Base-by-base conservation (phyloP, 169 alveolate species). In the Plasmodium adleri region DNA sequence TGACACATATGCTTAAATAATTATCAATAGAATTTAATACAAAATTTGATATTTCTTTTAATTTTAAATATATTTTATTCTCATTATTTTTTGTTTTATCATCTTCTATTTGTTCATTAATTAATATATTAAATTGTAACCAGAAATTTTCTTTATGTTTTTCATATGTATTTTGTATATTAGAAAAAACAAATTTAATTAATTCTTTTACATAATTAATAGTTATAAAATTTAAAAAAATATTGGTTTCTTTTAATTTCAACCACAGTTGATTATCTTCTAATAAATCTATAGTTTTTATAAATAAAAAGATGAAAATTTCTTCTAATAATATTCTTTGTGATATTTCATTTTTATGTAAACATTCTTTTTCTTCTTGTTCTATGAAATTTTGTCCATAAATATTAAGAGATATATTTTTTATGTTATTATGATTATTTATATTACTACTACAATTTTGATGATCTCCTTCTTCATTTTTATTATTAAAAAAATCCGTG, bases 281-380 rank as follows among this genome's bases (percentile, higher is more conserved):
- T 17, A 83, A 45, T 68, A 83, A 22, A 83, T 83, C 83, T n/a
- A 68, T 47, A 17, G 83, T 62, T 83, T 68, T 63, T 47, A 83
- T 28, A 62, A 83, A 83, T 54, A 83, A 58, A 3, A 45, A 47
- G 6, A 83, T 64, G 72, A 83, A 68, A 28, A 83, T 83, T 83
- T 83, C 91, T 68, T 83, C 91, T 39, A 83, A 72, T 26, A 83
- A 12, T 15, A 68, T 45, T 59, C 70, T 83, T 39, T 83, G 91
- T 17, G 91, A 83, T 32, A 83, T 83, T 68, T 68, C 91, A 49
- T 83, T 68, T 8, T 54, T 83, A n/a, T 56, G 73, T 62, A 83
- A 26, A 63, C 91, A 83, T 60, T 83, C 91, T 50, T 68, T 50
- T 60, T 72, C 71, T 45, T 83, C 91, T 47, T 68, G 12, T 0